Percentiles rank a stretch among this genome's conserved stretches.
Conservation (phyloP, 208 protist genomes). For the Trypanosoma avium region DNA sequence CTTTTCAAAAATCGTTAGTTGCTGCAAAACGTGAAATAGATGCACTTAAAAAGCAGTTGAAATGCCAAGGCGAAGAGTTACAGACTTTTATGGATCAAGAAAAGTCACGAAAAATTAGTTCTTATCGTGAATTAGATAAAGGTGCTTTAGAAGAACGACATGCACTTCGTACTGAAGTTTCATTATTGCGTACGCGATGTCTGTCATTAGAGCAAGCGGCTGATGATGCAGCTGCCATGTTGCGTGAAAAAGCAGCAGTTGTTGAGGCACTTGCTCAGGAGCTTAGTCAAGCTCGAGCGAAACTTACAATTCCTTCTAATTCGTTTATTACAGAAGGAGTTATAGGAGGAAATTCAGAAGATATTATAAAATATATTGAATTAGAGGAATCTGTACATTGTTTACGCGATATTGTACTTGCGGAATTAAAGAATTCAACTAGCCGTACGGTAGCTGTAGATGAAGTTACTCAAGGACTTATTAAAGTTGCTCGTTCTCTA, state of each 20-base stretch:
- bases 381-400: not conserved
- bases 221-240: not conserved
- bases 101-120: not conserved
- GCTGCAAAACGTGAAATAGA: not conserved
- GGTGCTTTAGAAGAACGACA: not conserved
- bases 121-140: not conserved
- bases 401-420: constrained; percentile 7
- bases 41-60: constrained; percentile 1
- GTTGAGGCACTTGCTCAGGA: not conserved
- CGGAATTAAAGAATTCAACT: not conserved
- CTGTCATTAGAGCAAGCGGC: not conserved
- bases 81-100: too few relatives aligned
- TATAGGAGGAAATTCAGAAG: not conserved
- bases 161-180: constrained; percentile 1
- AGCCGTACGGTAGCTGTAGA: not conserved
- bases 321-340: not conserved
- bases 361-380: not conserved
- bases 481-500: constrained; percentile 1
- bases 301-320: not conserved
- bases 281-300: not conserved
- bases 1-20: too few relatives aligned
- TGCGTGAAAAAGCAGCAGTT: not conserved
- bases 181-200: constrained; percentile 4
- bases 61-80: not conserved
- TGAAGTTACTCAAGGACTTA: not conserved